Percentiles rank a stretch among this genome's conserved stretches.
Evolutionary conservation across 2,329 filamentous ascomycete genomes (phyloP).

Genomic region (Anthostomella pinea): DNA sequence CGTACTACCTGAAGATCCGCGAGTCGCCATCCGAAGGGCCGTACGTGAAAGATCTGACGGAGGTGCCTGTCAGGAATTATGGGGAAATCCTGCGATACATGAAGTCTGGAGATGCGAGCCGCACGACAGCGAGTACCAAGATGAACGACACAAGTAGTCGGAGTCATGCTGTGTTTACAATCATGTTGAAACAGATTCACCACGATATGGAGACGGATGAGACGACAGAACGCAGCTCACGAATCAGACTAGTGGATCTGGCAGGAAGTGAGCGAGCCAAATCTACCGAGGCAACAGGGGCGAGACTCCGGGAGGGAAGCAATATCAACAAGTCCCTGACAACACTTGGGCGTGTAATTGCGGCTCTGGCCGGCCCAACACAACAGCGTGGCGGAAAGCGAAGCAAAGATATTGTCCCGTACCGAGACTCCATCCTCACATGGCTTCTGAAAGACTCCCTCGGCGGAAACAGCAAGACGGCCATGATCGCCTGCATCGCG

Average conservation of each 20-base stretch:
- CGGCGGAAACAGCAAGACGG: constrained; percentile 95
- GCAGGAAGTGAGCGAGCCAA: constrained; percentile 95
- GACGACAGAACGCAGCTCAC: constrained; percentile 89
- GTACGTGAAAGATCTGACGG: constrained; percentile 94
- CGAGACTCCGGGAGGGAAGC: constrained; percentile 85
- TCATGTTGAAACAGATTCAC: constrained; percentile 96
- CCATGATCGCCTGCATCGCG: constrained; percentile 97
- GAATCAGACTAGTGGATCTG: constrained; percentile 91
- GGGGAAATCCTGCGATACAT: constrained; percentile 86
- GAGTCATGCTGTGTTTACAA: constrained; percentile 96
- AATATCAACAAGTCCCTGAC: constrained; percentile 99
- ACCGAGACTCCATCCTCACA: constrained; percentile 80
- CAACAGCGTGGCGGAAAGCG: constrained; percentile 50
- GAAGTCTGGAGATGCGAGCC: constrained; percentile 82
- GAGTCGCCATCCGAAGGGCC: constrained; percentile 93
- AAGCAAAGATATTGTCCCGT: constrained; percentile 67
- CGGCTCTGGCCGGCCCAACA: constrained; percentile 74
- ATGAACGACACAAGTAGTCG: constrained; percentile 99
- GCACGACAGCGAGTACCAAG: constrained; percentile 90
- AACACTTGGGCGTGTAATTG: constrained; percentile 92
- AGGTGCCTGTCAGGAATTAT: constrained; percentile 85
- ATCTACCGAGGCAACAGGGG: constrained; percentile 89
- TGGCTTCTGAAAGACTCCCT: constrained; percentile 94
- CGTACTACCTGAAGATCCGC: constrained; percentile 94
- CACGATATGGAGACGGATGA: constrained; percentile 97